Evolutionary conservation across 164 flowering plant genomes (phyloP).

Genomic region (Sextonia rubra): DNA sequence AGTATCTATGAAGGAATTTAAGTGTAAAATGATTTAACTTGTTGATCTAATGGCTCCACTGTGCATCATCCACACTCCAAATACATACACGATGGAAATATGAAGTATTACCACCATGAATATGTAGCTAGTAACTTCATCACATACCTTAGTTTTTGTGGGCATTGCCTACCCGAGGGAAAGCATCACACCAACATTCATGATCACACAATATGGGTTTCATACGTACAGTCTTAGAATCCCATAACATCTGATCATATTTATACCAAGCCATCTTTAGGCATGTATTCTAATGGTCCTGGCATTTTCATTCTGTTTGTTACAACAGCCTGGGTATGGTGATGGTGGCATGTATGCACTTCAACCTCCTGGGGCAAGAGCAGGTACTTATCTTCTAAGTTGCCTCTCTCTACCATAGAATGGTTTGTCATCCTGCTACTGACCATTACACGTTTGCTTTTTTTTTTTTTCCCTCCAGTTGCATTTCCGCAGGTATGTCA

Average conservation of each 20-base stretch:
- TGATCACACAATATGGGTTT: too few relatives aligned
- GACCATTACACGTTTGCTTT: conserved; percentile 9
- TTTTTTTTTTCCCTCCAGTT: conserved; percentile 44
- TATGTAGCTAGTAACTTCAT: too few relatives aligned
- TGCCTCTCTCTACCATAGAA: not conserved
- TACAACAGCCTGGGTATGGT: conserved; percentile 63
- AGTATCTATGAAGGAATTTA: too few relatives aligned
- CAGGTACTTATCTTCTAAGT: conserved; percentile 31
- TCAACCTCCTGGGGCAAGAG: conserved; percentile 44
- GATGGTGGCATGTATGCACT: conserved; percentile 64
- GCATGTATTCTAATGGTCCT: not conserved
- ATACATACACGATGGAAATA: too few relatives aligned
- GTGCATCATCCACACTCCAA: not conserved
- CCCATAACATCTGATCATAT: too few relatives aligned
- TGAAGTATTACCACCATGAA: too few relatives aligned
- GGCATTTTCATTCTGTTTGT: not conserved
- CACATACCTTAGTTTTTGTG: too few relatives aligned
- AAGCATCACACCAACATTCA: too few relatives aligned
- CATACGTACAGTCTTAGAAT: too few relatives aligned
- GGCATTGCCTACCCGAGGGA: too few relatives aligned
- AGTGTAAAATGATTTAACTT: too few relatives aligned
- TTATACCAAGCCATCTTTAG: not conserved
- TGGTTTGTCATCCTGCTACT: conserved; percentile 8
- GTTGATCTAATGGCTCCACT: not conserved
- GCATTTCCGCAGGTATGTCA: conserved; percentile 86